phyloP scores from a whole-genome alignment of 352 stramenopile genomes.

The Phytophthora syringae region DNA sequence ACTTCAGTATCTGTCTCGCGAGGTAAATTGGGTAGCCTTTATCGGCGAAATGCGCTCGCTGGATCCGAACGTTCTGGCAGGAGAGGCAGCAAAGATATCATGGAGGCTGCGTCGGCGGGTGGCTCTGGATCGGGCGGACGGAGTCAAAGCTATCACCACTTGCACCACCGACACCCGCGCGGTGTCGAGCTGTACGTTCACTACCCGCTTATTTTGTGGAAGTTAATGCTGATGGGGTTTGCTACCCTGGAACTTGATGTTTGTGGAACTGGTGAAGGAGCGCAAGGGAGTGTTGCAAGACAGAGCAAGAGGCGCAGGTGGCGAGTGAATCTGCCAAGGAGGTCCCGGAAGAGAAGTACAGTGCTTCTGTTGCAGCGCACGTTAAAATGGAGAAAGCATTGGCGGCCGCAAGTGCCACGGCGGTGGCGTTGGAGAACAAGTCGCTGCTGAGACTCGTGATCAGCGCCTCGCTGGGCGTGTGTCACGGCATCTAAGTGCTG shows the following conservation, averaged over 20 bases:
- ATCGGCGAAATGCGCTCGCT: too few relatives aligned
- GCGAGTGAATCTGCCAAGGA: background rate
- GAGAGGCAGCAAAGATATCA: too few relatives aligned
- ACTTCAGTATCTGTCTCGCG: too few relatives aligned
- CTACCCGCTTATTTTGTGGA: background rate
- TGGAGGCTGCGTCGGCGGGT: constrained; percentile 33
- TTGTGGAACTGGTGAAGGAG: constrained; percentile 55
- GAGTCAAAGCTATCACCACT: constrained; percentile 44
- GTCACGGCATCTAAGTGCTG: constrained; percentile 73
- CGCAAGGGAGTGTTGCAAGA: constrained; percentile 40
- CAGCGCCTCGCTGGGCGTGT: constrained; percentile 56
- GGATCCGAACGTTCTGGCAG: too few relatives aligned
- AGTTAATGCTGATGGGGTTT: constrained; percentile 21
- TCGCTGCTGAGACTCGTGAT: constrained; percentile 67
- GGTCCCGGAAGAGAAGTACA: constrained; percentile 9
- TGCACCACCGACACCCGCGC: constrained; percentile 37
- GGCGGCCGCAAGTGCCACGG: constrained; percentile 17
- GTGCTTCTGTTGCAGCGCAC: constrained; percentile 3
- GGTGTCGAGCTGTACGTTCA: constrained; percentile 54
- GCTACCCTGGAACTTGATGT: constrained; percentile 48
- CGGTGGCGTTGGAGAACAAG: constrained; percentile 34
- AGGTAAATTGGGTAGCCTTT: too few relatives aligned
- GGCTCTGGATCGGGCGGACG: constrained; percentile 24
- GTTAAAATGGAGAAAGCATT: constrained; percentile 30
- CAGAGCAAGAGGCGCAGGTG: constrained; percentile 1